phyloP scores from a whole-genome alignment of 805 yeast species.

The Barnettozyma populi region DNA sequence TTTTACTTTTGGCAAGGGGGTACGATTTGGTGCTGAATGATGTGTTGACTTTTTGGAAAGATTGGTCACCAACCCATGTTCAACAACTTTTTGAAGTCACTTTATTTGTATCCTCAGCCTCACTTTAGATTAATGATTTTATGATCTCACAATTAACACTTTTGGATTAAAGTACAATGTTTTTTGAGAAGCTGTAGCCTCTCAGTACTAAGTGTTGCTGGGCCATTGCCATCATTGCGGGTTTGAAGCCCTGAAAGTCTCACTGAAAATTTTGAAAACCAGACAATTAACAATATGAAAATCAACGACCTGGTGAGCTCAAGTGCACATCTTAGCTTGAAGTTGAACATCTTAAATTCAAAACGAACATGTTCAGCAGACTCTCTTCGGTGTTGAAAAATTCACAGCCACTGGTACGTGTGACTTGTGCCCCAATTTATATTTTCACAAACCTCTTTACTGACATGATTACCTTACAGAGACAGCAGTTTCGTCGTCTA shows the following conservation, averaged over 20 bases:
- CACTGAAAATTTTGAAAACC: background rate
- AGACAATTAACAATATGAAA: background rate
- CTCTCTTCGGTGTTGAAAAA: slow-evolving; percentile 2
- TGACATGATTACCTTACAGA: slow-evolving; percentile 12
- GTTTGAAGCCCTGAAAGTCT: background rate
- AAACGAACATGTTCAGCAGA: slow-evolving; percentile 4
- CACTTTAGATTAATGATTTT: slow-evolving; percentile 7
- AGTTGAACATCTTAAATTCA: background rate
- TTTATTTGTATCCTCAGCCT: background rate
- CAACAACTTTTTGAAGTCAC: background rate
- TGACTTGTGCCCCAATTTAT: background rate
- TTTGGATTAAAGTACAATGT: background rate
- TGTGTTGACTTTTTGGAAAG: background rate
- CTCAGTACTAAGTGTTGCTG: too few species aligned
- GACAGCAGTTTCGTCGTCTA: slow-evolving; percentile 16
- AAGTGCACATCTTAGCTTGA: background rate
- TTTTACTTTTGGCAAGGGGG: background rate
- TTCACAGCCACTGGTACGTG: slow-evolving; percentile 6
- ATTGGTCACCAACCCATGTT: background rate
- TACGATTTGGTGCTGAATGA: background rate
- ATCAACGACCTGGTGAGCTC: background rate
- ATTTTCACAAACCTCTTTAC: background rate
- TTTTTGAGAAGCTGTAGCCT: too few species aligned
- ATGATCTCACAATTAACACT: slow-evolving; percentile 3
- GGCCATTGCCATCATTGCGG: too few species aligned